phyloP scores from a whole-genome alignment of 1,284 basidiomycete genomes.

The Ganoderma sp. region DNA sequence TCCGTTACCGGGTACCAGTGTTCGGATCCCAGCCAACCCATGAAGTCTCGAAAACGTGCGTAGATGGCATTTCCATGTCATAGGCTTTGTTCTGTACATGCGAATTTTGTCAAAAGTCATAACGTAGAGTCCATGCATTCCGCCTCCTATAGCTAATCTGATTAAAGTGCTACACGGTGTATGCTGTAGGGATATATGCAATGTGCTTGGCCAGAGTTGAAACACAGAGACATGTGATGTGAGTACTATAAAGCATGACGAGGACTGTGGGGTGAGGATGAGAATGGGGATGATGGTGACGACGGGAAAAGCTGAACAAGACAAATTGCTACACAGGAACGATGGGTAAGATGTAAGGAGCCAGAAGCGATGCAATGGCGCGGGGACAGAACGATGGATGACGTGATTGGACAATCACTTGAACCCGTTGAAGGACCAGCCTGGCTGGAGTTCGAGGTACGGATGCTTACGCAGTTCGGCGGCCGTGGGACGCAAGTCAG shows the following conservation, averaged over 20 bases:
- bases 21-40: background rate
- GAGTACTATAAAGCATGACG: conserved; percentile 32
- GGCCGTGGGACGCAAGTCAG: conserved; percentile 85
- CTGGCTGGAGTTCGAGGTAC: conserved; percentile 79
- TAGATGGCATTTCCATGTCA: conserved; percentile 9
- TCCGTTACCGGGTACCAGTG: no score
- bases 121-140: conserved; percentile 30
- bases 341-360: conserved; percentile 15
- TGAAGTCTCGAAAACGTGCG: background rate
- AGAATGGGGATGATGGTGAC: background rate
- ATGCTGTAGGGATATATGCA: conserved; percentile 33
- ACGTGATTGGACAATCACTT: conserved; percentile 33
- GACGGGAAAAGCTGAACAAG: conserved; percentile 16
- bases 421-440: conserved; percentile 80
- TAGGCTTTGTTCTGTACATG: conserved; percentile 15
- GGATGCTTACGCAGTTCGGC: conserved; percentile 82
- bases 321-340: conserved; percentile 17
- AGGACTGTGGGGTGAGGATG: conserved; percentile 10
- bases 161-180: conserved; percentile 37
- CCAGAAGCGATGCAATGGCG: conserved; percentile 9
- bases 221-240: conserved; percentile 24
- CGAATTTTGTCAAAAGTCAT: conserved; percentile 9
- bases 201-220: conserved; percentile 29
- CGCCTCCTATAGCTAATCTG: conserved; percentile 22
- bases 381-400: conserved; percentile 1